These are phyloP conservation scores for Solanum medicagineum DNA, from an alignment of 257 asterid species.

Conservation along the genomic window DNA sequence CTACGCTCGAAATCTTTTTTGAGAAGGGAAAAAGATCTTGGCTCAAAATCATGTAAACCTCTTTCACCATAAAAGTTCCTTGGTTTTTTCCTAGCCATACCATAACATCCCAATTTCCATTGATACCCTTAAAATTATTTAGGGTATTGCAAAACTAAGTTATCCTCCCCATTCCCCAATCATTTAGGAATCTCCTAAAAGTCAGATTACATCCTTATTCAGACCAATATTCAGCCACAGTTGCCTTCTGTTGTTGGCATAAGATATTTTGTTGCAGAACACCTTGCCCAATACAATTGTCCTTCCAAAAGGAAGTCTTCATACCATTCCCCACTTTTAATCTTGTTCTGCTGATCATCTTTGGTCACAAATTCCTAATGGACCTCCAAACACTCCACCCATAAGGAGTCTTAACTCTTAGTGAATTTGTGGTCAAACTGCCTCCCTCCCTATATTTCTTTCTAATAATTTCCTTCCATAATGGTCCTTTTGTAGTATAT, in stretches of 20 bases:
- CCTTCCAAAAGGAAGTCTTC: background rate
- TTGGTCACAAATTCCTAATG: background rate
- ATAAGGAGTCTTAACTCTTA: background rate
- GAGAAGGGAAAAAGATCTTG: background rate
- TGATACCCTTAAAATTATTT: background rate
- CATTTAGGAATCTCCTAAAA: background rate
- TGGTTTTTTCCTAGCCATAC: background rate
- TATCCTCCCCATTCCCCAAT: background rate
- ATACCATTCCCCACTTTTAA: background rate
- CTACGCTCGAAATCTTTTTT: background rate
- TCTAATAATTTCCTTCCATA: background rate
- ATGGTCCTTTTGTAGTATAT: background rate
- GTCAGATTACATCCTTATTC: background rate
- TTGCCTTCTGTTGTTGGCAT: background rate
- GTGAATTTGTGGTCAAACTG: background rate
- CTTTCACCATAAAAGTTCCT: background rate
- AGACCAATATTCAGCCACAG: background rate
- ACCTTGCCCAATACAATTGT: background rate
- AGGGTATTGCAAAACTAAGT: background rate
- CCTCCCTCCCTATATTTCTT: background rate
- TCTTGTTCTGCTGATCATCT: background rate
- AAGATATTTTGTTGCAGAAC: background rate
- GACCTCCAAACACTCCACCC: background rate
- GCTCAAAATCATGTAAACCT: background rate
- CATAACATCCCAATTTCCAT: background rate